These are phyloP conservation scores for Sporisorium graminicola DNA, from an alignment of 1,284 basidiomycete species.

Conservation along the genomic window DNA sequence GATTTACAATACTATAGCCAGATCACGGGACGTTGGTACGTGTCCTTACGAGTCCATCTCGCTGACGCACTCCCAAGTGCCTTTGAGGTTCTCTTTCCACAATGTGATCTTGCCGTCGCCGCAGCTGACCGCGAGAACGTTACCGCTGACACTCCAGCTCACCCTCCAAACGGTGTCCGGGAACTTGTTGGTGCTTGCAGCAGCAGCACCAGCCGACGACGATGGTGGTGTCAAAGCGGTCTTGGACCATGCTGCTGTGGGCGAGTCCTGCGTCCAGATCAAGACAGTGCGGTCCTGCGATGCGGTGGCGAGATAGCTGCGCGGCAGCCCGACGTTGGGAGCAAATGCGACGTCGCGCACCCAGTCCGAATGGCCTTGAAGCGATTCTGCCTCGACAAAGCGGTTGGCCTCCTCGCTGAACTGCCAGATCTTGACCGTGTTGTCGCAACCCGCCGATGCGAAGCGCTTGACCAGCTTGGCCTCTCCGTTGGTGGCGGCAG, in stretches of 20 bases:
- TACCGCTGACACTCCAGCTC: constrained; percentile 95
- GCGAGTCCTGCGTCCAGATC: constrained; percentile 91
- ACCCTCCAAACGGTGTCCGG: constrained; percentile 85
- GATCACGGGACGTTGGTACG: neutral
- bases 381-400: constrained; percentile 61
- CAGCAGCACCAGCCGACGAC: constrained; percentile 11
- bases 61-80: constrained; percentile 90
- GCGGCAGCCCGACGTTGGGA: constrained; percentile 92
- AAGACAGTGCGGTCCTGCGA: constrained; percentile 89
- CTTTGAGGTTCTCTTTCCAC: constrained; percentile 97
- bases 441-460: constrained; percentile 95
- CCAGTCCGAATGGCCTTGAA: constrained; percentile 85
- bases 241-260: constrained; percentile 84
- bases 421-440: constrained; percentile 93
- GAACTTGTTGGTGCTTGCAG: constrained; percentile 58
- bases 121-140: constrained; percentile 94
- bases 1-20: constrained; percentile 1
- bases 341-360: constrained; percentile 98
- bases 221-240: constrained; percentile 81
- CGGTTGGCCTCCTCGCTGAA: constrained; percentile 72
- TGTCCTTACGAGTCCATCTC: constrained; percentile 52
- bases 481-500: constrained; percentile 22
- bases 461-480: constrained; percentile 73
- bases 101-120: constrained; percentile 97
- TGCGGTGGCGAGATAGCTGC: constrained; percentile 94